phyloP scores from a whole-genome alignment of 768 basidiomycete genomes.

The Astraeus odoratus region DNA sequence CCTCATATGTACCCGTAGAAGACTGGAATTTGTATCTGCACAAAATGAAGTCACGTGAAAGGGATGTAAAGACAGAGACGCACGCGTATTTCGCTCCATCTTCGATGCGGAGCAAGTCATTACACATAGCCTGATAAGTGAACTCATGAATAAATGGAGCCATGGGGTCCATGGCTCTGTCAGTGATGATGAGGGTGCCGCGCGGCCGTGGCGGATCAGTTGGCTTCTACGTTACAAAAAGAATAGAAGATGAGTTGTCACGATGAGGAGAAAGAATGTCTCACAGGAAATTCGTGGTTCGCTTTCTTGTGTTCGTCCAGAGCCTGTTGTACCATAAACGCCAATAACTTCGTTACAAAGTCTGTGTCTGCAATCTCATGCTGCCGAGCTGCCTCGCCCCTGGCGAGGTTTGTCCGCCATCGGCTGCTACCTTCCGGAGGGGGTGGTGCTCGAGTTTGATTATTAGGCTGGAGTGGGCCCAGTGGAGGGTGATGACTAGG shows the following conservation, averaged over 20 bases:
- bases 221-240: conserved; percentile 36
- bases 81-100: conserved; percentile 84
- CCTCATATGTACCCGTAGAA: conserved; percentile 76
- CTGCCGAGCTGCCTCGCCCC: conserved; percentile 61
- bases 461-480: conserved; percentile 69
- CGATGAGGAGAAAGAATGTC: conserved; percentile 20
- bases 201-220: conserved; percentile 57
- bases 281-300: conserved; percentile 84
- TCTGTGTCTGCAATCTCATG: conserved; percentile 69
- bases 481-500: conserved; percentile 79
- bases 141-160: conserved; percentile 95
- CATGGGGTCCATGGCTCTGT: conserved; percentile 91
- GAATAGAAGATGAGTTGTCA: not conserved
- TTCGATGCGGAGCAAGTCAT: conserved; percentile 85
- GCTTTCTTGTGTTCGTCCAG: conserved; percentile 83
- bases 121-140: conserved; percentile 98
- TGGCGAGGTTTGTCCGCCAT: conserved; percentile 79
- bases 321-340: conserved; percentile 75
- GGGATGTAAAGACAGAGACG: conserved; percentile 27
- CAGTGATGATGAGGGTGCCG: conserved; percentile 83
- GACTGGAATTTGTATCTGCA: conserved; percentile 92
- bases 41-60: not conserved
- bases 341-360: conserved; percentile 74
- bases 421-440: conserved; percentile 57
- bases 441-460: conserved; percentile 57